Evolutionary conservation across 2,329 filamentous ascomycete species (phyloP).

Genomic region (Akanthomyces uredinophilus): DNA sequence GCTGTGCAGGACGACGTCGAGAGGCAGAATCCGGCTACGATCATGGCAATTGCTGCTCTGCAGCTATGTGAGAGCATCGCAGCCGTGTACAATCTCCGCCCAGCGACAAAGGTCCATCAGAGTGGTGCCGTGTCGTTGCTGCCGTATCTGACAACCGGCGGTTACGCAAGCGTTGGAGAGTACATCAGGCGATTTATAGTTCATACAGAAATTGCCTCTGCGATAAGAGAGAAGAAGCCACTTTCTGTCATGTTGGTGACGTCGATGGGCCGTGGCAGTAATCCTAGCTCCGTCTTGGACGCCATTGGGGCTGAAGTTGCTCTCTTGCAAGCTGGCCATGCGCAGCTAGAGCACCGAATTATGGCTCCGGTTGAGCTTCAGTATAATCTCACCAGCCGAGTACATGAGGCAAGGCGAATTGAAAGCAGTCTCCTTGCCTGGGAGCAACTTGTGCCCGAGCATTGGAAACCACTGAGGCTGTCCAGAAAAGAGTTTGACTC

Average conservation of each 20-base stretch:
- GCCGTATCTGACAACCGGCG: not conserved
- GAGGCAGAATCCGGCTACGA: not conserved
- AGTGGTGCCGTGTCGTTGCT: not conserved
- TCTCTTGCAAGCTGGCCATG: not conserved
- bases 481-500: not conserved
- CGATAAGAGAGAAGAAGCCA: not conserved
- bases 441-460: not conserved
- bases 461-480: not conserved
- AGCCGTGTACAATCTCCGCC: not conserved
- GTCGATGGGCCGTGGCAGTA: not conserved
- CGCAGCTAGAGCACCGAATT: not conserved
- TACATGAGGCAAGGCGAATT: not conserved
- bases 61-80: not conserved
- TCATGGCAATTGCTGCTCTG: not conserved
- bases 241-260: not conserved
- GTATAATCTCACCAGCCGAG: not conserved
- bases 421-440: not conserved
- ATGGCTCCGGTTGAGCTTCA: no score
- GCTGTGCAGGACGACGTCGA: not conserved
- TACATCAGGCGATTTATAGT: not conserved
- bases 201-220: not conserved
- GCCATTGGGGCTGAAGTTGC: not conserved
- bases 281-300: not conserved
- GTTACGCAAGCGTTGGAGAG: not conserved
- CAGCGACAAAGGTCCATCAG: not conserved